Evolutionary conservation across 768 basidiomycete genomes (phyloP).

Genomic region (Leccinum longicurvipes): DNA sequence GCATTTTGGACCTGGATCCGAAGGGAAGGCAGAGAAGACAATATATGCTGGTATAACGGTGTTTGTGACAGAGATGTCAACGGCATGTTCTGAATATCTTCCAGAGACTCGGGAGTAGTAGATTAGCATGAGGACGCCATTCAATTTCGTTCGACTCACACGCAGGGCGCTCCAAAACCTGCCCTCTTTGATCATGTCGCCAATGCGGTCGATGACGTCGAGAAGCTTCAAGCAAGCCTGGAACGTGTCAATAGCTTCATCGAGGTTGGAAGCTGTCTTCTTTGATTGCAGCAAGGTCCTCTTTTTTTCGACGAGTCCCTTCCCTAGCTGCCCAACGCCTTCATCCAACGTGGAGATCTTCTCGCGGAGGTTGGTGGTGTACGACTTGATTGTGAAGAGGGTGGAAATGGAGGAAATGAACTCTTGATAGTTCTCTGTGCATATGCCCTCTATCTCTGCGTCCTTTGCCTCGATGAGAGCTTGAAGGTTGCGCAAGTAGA

Average conservation of each 20-base stretch:
- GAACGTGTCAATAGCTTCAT: constrained; percentile 94
- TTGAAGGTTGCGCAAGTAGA: constrained; percentile 81
- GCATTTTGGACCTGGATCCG: constrained; percentile 88
- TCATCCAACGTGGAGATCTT: constrained; percentile 87
- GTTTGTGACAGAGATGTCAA: constrained; percentile 87
- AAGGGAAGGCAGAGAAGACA: constrained; percentile 88
- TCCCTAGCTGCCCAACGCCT: constrained; percentile 85
- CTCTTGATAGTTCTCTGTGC: constrained; percentile 95
- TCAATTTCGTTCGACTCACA: constrained; percentile 47
- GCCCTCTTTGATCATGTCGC: constrained; percentile 88
- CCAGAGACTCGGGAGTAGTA: constrained; percentile 67
- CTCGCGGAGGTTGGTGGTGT: constrained; percentile 90
- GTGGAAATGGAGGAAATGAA: constrained; percentile 98
- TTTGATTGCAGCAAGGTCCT: constrained; percentile 82
- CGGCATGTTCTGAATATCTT: constrained; percentile 91
- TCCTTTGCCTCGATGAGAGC: constrained; percentile 93
- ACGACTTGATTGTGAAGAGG: constrained; percentile 91
- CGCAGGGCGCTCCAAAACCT: constrained; percentile 97
- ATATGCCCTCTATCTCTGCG: constrained; percentile 93
- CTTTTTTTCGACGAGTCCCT: constrained; percentile 91
- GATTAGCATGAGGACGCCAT: constrained; percentile 29
- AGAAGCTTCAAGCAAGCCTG: constrained; percentile 90
- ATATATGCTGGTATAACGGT: constrained; percentile 87
- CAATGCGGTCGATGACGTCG: constrained; percentile 89
- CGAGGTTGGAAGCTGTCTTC: constrained; percentile 90